Percentiles rank a stretch among this genome's conserved stretches.
These are phyloP conservation scores for Stephanodiscus minutulus DNA, from an alignment of 108 stramenopile genomes.

Conservation along the genomic window DNA sequence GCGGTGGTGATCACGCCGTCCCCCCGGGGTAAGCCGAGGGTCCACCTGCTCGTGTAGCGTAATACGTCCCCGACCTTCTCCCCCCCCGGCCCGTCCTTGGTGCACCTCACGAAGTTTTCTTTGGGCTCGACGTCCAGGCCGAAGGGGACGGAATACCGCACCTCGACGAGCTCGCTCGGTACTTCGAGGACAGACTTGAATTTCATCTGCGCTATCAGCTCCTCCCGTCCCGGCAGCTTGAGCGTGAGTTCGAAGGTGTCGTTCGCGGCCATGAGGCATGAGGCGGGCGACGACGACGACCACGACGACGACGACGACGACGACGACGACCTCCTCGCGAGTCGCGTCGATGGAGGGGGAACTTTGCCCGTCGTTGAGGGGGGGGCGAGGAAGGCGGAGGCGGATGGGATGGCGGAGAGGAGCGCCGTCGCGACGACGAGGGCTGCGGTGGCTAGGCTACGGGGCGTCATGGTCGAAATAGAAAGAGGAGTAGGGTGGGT, in stretches of 20 bases:
- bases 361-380: neutral
- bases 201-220: conserved; percentile 62
- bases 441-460: neutral
- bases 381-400: neutral
- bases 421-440: neutral
- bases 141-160: conserved; percentile 78
- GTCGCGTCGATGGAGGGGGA: neutral
- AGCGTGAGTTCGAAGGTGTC: conserved; percentile 55
- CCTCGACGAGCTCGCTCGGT: conserved; percentile 71
- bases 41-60: conserved; percentile 78
- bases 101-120: conserved; percentile 68
- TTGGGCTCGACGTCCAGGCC: conserved; percentile 74
- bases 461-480: conserved; percentile 1
- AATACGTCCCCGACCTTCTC: conserved; percentile 77
- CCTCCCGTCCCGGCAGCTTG: conserved; percentile 58
- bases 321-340: neutral
- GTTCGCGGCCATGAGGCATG: conserved; percentile 6
- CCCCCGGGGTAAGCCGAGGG: conserved; percentile 78
- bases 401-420: conserved; percentile 9
- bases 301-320: neutral
- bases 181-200: conserved; percentile 57
- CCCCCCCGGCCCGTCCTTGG: conserved; percentile 67
- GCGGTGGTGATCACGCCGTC: conserved; percentile 75
- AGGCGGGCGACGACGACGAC: conserved; percentile 2
- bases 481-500: too few relatives aligned